Base-by-base conservation (phyloP, 345 rosid genomes). In the Isatis tinctoria region DNA sequence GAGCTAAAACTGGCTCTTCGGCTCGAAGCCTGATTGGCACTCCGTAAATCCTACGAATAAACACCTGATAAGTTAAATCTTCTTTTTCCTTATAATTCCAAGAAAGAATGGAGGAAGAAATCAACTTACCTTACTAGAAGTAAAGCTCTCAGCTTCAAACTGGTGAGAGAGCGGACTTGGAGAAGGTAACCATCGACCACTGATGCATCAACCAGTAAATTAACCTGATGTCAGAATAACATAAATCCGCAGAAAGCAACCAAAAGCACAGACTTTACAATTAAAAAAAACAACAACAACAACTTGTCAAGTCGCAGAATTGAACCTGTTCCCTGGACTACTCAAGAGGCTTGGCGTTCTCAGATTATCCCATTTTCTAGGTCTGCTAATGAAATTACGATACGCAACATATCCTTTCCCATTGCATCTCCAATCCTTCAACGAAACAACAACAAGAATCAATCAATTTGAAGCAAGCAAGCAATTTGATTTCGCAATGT, bases 351-450 rank as follows among this genome's bases (percentile, higher is more conserved):
- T 91, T 44, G 86, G 82, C 60, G 74, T 77, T 67, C 76, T 87
- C 77, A 68, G 27, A 58, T 52, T 81, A 70, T 95, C 93, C 93
- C 97, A 90, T 64, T 95, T 88, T 71, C 90, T 81, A 57, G 97
- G 97, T 86, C 89, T 84, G 52, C 90, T 78, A 17, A 95, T 91
- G 82, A 86, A 87, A 76, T 90, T 95, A 33, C 97, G 89, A 62
- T 86, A 91, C 8, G 97, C 92, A 47, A 82, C 92, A 60, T 91
- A 95, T 8, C 97, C 96, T 81, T 84, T 91, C 7, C 92, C 93
- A 60, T 87, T 91, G 85, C 99, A 91, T 87, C 92, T 90, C 96
- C 99, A 91, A 28, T 90, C 99, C 99, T 94, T 82, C 63, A 82
- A 74, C 32, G 67, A 24, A 58, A 62, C n/a, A 32, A 22, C 35